These are phyloP conservation scores for Corymbia citriodora DNA, from an alignment of 441 rosid species.

Conservation along the genomic window DNA sequence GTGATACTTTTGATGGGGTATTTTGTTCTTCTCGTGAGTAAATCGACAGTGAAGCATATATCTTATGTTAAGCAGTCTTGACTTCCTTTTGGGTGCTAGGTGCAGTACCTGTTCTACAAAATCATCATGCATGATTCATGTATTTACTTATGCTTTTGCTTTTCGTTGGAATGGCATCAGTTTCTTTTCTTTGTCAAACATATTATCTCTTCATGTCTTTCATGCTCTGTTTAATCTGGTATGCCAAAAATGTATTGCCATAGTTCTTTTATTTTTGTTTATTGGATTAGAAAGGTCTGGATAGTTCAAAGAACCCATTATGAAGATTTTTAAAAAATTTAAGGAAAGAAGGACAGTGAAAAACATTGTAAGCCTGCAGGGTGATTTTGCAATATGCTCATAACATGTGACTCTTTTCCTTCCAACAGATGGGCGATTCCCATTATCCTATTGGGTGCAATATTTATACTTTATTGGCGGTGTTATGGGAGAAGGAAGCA, in stretches of 20 bases:
- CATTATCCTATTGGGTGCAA: constrained; percentile 36
- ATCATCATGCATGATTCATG: not conserved
- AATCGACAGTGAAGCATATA: not conserved
- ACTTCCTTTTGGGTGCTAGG: not conserved
- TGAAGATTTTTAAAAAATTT: not conserved
- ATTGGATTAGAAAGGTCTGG: not conserved
- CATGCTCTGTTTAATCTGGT: not conserved
- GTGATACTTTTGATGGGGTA: not conserved
- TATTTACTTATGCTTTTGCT: not conserved
- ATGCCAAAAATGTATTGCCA: not conserved
- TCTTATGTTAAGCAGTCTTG: not conserved
- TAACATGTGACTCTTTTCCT: not conserved
- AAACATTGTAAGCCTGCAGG: not conserved
- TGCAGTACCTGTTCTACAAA: not conserved
- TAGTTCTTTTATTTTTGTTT: not conserved
- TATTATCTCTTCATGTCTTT: not conserved
- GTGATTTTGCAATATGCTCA: not conserved
- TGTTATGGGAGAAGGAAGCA: constrained; percentile 77
- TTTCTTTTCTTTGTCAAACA: not conserved
- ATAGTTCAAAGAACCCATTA: not conserved
- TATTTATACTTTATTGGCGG: constrained; percentile 70
- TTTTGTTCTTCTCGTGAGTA: not conserved
- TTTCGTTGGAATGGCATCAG: not conserved
- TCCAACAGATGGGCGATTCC: constrained; percentile 91
- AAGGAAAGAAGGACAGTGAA: not conserved